Conservation (phyloP, 305 asterid species). For the Fraxinus nigra region DNA sequence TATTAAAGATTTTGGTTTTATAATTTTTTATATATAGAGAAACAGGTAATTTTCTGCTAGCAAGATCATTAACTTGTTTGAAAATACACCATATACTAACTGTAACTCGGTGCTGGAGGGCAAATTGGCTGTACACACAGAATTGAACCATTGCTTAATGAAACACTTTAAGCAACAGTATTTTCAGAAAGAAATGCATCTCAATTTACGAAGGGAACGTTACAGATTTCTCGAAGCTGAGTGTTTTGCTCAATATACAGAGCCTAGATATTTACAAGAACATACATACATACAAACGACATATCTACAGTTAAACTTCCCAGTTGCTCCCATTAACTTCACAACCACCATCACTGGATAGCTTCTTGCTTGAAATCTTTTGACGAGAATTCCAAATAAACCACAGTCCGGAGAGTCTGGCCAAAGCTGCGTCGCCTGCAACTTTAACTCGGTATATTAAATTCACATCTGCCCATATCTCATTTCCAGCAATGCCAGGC, state of each 20-base stretch:
- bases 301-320: slow-evolving; percentile 40
- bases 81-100: background rate
- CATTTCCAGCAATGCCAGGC: slow-evolving; percentile 29
- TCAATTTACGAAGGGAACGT: slow-evolving; percentile 15
- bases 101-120: background rate
- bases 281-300: slow-evolving; percentile 15
- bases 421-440: slow-evolving; percentile 47
- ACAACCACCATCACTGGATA: slow-evolving; percentile 18
- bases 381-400: slow-evolving; percentile 29
- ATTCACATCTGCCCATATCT: slow-evolving; percentile 41
- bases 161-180: background rate
- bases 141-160: background rate
- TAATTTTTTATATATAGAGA: too few species aligned
- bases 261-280: slow-evolving; percentile 15
- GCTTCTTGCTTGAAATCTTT: slow-evolving; percentile 27
- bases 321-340: slow-evolving; percentile 17
- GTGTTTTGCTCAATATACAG: slow-evolving; percentile 15
- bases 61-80: background rate
- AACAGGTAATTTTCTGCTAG: background rate
- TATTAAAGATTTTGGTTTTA: too few species aligned
- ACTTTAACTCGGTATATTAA: slow-evolving; percentile 46
- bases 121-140: background rate
- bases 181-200: slow-evolving; percentile 1
- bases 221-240: background rate
- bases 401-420: slow-evolving; percentile 53